phyloP scores from a whole-genome alignment of 441 rosid species.

The Lagerstroemia fauriei region DNA sequence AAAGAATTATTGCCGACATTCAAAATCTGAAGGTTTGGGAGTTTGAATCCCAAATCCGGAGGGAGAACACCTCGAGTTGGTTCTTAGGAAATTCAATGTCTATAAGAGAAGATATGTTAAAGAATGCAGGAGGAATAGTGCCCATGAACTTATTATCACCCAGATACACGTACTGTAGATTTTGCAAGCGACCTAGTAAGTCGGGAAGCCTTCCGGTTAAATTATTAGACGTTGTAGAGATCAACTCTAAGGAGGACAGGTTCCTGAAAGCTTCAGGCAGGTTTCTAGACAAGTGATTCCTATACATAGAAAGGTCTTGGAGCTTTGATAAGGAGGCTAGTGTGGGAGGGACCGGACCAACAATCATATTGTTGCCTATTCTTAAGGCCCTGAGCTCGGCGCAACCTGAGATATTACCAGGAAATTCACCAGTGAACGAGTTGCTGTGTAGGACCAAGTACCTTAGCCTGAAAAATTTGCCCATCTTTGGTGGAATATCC shows the following conservation, averaged over 20 bases:
- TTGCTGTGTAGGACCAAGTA: conserved; percentile 9
- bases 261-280: neutral
- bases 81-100: neutral
- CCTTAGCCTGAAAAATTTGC: conserved; percentile 22
- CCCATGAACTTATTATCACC: neutral
- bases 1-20: neutral
- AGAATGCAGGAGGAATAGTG: neutral
- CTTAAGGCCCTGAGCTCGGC: conserved; percentile 9
- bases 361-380: conserved; percentile 5
- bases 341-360: neutral
- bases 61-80: neutral
- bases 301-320: neutral
- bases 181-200: no score
- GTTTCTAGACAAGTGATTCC: neutral
- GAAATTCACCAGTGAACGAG: conserved; percentile 28
- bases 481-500: conserved; percentile 20
- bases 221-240: neutral
- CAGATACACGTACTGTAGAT: no score
- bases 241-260: neutral
- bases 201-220: no score
- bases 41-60: neutral
- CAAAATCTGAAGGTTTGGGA: conserved; percentile 1
- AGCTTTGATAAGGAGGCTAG: neutral
- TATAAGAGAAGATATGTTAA: conserved; percentile 6
- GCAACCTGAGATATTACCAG: conserved; percentile 27